Conservation (phyloP, 768 basidiomycete genomes). For the Crepidotus variabilis region DNA sequence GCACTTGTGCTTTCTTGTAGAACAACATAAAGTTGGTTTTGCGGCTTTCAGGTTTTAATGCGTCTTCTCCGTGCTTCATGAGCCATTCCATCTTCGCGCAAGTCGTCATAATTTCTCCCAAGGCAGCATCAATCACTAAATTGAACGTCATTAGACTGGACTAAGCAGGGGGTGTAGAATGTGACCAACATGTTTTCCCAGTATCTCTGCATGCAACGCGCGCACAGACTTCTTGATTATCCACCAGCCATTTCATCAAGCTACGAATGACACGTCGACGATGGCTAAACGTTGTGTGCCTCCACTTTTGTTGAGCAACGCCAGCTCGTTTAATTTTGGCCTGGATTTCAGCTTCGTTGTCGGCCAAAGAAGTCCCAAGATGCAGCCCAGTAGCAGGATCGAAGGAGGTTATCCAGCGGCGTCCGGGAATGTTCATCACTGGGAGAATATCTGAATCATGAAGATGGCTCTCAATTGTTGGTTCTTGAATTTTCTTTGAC, state of each 20-base stretch:
- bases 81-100: constrained; percentile 94
- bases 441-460: constrained; percentile 52
- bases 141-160: not conserved
- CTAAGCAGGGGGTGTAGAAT: not conserved
- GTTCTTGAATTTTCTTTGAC: constrained; percentile 48
- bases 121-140: constrained; percentile 85
- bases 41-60: constrained; percentile 70
- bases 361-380: constrained; percentile 73
- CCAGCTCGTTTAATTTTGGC: constrained; percentile 66
- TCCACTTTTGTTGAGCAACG: constrained; percentile 71
- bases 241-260: constrained; percentile 87
- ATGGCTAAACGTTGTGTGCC: constrained; percentile 69
- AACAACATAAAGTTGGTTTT: constrained; percentile 60
- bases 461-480: constrained; percentile 65
- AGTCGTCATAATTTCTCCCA: constrained; percentile 95
- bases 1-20: constrained; percentile 75
- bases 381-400: constrained; percentile 89
- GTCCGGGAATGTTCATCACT: constrained; percentile 35
- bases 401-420: constrained; percentile 82
- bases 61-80: constrained; percentile 78
- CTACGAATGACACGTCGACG: constrained; percentile 82
- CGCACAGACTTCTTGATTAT: constrained; percentile 85
- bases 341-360: constrained; percentile 66
- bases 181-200: constrained; percentile 82
- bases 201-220: constrained; percentile 90